phyloP scores from a whole-genome alignment of 352 stramenopile species.

The Blastocystis sp. region DNA sequence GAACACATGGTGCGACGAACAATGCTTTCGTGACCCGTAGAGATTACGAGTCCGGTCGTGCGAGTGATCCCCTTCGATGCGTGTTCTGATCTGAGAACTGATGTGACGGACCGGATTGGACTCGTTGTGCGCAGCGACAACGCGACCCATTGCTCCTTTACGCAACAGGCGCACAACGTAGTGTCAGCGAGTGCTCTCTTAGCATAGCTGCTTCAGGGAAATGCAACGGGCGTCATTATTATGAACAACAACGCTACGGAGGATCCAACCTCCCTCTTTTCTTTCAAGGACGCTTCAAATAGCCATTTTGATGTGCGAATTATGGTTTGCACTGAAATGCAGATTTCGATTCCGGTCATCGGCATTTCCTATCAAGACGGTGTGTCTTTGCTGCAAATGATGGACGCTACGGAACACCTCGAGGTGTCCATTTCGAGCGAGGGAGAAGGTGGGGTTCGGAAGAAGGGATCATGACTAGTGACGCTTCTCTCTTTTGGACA shows the following conservation, averaged over 20 bases:
- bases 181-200: not conserved
- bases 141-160: not conserved
- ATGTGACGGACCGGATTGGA: conserved; percentile 15
- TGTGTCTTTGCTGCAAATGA: not conserved
- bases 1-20: not conserved
- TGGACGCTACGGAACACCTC: not conserved
- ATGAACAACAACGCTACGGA: conserved; percentile 19
- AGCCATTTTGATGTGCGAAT: conserved; percentile 16
- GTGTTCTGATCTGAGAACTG: not conserved
- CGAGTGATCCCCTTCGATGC: not conserved
- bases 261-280: conserved; percentile 10
- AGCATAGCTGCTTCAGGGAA: conserved; percentile 5
- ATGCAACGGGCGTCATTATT: conserved; percentile 26
- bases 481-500: not conserved
- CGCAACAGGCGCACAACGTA: conserved; percentile 48
- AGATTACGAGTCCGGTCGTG: not conserved
- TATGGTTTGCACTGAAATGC: no score
- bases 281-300: not conserved
- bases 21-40: not conserved
- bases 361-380: conserved; percentile 6
- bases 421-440: not conserved
- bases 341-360: conserved; percentile 61
- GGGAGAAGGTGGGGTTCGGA: not conserved
- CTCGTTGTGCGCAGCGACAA: conserved; percentile 3
- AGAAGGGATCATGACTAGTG: not conserved